phyloP scores from a whole-genome alignment of 768 basidiomycete genomes.

The Psilocybe tampanensis region DNA sequence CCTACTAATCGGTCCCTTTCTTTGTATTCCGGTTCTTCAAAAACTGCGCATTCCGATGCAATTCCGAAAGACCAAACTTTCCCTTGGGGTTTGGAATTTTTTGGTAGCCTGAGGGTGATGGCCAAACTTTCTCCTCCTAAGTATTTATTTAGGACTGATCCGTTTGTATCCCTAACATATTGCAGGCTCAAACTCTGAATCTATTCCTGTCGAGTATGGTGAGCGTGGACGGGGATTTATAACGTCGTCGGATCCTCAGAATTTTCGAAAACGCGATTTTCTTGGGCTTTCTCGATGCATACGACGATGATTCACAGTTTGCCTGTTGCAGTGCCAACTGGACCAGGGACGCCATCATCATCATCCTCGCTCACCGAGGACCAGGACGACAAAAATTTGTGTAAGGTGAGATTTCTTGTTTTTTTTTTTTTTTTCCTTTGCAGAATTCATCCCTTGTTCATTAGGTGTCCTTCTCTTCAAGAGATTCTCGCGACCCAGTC shows the following conservation, averaged over 20 bases:
- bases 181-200: too few relatives aligned
- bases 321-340: too few relatives aligned
- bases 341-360: too few relatives aligned
- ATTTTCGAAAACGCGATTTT: too few relatives aligned
- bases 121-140: not conserved
- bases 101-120: not conserved
- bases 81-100: not conserved
- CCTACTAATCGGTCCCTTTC: not conserved
- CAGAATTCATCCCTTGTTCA: not conserved
- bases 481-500: conserved; percentile 32
- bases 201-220: too few relatives aligned
- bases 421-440: not conserved
- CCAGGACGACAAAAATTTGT: not conserved
- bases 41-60: not conserved
- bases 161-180: too few relatives aligned
- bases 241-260: too few relatives aligned
- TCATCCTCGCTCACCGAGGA: too few relatives aligned
- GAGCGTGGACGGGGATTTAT: too few relatives aligned
- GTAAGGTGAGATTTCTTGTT: not conserved
- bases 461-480: conserved; percentile 26
- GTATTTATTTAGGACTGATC: too few relatives aligned
- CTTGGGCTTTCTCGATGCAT: too few relatives aligned
- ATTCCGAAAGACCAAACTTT: not conserved
- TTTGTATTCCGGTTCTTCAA: not conserved
- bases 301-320: too few relatives aligned